Percentiles rank a stretch among this genome's conserved stretches.
Conservation (phyloP, 306 rosid species). For the Astragalus membranaceus region DNA sequence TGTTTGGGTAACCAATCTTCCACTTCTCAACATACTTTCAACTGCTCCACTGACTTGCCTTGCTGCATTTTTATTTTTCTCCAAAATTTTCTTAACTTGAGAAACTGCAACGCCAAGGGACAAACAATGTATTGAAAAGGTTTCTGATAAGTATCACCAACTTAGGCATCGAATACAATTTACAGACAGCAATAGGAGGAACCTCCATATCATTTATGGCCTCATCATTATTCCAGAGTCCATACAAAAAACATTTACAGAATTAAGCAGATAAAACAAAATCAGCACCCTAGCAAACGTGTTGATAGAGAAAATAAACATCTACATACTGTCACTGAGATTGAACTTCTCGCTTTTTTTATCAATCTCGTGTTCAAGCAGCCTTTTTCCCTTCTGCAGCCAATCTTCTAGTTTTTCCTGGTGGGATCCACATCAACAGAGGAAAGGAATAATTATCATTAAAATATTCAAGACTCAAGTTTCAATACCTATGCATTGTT, state of each 20-base stretch:
- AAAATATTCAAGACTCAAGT: slow-evolving; percentile 9
- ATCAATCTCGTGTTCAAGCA: slow-evolving; percentile 60
- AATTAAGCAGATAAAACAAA: background rate
- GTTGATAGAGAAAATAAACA: background rate
- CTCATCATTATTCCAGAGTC: background rate
- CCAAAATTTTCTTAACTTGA: slow-evolving; percentile 55
- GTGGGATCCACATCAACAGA: slow-evolving; percentile 28
- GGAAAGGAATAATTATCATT: slow-evolving; percentile 1
- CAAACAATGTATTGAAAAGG: background rate
- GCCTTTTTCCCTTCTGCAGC: slow-evolving; percentile 53
- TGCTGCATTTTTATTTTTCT: slow-evolving; percentile 54
- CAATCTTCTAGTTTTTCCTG: slow-evolving; percentile 94
- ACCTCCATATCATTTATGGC: background rate
- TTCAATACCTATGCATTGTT: background rate
- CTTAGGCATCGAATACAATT: background rate
- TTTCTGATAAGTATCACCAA: background rate
- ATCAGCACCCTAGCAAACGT: slow-evolving; percentile 1
- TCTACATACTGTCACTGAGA: slow-evolving; percentile 50
- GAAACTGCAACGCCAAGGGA: slow-evolving; percentile 36
- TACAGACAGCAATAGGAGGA: background rate
- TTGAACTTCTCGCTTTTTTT: slow-evolving; percentile 38
- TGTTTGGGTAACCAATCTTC: slow-evolving; percentile 52
- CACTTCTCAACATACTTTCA: slow-evolving; percentile 79
- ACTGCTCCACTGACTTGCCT: slow-evolving; percentile 42
- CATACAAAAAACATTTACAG: background rate